Evolutionary conservation across 2,329 filamentous ascomycete species (phyloP), one percentile per base, ranked within the genome.

Genomic region (Chlorencoelia australis): DNA sequence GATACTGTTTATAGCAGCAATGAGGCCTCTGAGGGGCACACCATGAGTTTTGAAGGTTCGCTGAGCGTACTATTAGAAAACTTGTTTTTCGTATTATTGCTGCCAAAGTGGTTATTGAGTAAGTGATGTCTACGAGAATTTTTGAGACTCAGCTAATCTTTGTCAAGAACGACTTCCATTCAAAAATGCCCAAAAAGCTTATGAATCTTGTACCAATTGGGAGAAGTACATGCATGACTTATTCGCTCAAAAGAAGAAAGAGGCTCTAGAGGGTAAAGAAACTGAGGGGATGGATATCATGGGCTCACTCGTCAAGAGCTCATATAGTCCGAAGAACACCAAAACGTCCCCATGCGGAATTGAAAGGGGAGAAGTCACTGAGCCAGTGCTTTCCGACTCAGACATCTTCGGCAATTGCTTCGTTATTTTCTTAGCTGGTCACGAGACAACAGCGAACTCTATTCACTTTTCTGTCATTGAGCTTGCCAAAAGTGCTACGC

Each of bases 391-490:
- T n/a, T 66, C 60, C 4, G 71, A 77, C 44, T 66, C 68, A 4
- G 80, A 87, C 37, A 79, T 88, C 40, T 61, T 82, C 18, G 80
- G 81, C 33, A 87, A 87, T 52, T 75, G 80, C 14, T 80, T 79
- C 44, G 64, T 79, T 48, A 74, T 77, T 59, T 66, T 73, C 42
- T 65, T 88, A 1, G 83, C 84, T 0, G 84, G 84, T 9, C 82
- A 91, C 58, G 84, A 91, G 58, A 88, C 83, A 1, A 82, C 82
- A 2, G 82, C 82, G 31, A 85, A 83, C 56, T 71, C 73, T 4
- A 65, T 87, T 25, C 79, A 88, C 59, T 87, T 83, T 54, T 68
- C 75, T 2, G 59, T 87, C 4, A 54, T 85, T 22, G 69, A 75
- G 47, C 68, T 89, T 5, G 83, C 82, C 10, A 70, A 75, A 48